These are phyloP conservation scores for Effrenium voratum DNA, from an alignment of 73 alveolate genomes.

Conservation along the genomic window DNA sequence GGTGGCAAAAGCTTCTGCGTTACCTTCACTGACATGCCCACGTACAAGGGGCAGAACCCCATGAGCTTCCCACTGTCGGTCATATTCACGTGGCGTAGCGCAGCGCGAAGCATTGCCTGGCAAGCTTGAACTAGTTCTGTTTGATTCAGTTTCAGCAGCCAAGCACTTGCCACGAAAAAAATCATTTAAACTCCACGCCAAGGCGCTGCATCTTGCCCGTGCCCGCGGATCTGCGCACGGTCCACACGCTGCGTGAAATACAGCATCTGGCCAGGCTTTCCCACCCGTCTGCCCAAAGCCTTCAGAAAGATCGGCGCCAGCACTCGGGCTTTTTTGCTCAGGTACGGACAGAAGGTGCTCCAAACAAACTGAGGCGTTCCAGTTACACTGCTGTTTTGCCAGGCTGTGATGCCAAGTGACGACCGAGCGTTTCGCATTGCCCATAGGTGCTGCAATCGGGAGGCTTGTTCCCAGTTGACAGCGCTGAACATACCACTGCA, in stretches of 20 bases:
- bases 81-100: constrained; percentile 3
- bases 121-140: neutral
- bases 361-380: constrained; percentile 13
- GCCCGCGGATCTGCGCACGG: neutral
- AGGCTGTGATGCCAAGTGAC: neutral
- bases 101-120: neutral
- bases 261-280: constrained; percentile 3
- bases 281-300: neutral
- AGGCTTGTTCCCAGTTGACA: constrained; percentile 20
- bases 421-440: neutral
- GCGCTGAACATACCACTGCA: constrained; percentile 15
- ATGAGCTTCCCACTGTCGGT: constrained; percentile 17
- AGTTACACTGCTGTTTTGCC: neutral
- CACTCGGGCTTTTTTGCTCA: neutral
- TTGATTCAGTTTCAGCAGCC: neutral
- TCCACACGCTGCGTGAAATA: constrained; percentile 6
- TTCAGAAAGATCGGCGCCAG: neutral
- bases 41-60: neutral
- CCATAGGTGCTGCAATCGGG: neutral
- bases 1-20: constrained; percentile 17
- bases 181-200: neutral
- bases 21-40: constrained; percentile 1
- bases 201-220: neutral
- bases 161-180: neutral
- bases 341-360: constrained; percentile 21